A percentile compares a stretch with the other conserved stretches of the same genome.
phyloP scores from a whole-genome alignment of 345 rosid species.

The Syzygium oleosum region DNA sequence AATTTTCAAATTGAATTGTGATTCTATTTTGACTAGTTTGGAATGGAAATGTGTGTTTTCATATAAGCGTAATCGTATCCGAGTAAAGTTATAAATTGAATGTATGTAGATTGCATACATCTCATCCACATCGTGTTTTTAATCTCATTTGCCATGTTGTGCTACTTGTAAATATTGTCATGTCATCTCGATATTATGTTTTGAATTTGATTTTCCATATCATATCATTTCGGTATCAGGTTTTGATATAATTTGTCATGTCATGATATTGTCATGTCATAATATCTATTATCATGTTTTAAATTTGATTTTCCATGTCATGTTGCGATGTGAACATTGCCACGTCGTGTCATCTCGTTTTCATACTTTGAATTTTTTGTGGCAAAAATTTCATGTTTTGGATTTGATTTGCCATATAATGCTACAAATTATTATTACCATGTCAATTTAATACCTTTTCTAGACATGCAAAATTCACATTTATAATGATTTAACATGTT shows the following conservation, averaged over 20 bases:
- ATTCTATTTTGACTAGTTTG: not conserved
- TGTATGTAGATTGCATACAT: fast-evolving
- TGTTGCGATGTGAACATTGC: not conserved
- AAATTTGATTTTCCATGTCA: not conserved
- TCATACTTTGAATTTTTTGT: not conserved
- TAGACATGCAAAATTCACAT: not conserved
- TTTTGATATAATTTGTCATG: not conserved
- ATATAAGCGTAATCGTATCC: not conserved
- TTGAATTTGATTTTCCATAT: not conserved
- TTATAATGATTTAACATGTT: not conserved
- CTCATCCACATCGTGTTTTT: not conserved
- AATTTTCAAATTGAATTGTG: not conserved
- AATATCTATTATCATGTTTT: not conserved
- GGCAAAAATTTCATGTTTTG: no score
- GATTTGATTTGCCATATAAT: not conserved
- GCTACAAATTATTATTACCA: not conserved
- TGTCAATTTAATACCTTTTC: not conserved
- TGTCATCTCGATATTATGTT: not conserved
- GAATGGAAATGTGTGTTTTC: not conserved
- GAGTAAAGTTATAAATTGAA: not conserved
- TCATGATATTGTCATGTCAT: not conserved
- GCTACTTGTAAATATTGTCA: not conserved
- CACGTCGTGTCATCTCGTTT: not conserved
- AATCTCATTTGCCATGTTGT: not conserved
- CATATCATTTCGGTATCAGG: not conserved